Evolutionary conservation across 371 early-diverging fungal genomes (phyloP), one percentile per base, ranked within the genome.

Genomic region (Nosema muscidifuracis): DNA sequence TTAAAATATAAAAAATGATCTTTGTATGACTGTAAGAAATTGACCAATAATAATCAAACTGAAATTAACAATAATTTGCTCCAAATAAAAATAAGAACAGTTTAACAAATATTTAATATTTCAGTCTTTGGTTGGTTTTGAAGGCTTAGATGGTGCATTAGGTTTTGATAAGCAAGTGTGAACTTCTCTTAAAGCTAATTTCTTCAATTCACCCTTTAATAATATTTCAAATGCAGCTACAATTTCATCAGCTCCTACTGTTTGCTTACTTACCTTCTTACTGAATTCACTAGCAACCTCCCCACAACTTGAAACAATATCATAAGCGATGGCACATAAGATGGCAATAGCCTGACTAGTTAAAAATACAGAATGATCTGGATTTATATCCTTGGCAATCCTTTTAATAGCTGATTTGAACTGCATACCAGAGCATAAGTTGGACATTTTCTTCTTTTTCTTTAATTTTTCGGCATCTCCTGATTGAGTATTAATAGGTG

Each of bases 201-300:
- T 69, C 34, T 73, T 62, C 30, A 83, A 62, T 65, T 83, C 83
- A 20, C 83, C 83, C 40, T 60, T 74, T 13, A 77, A 57, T 42
- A 75, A 72, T 22, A 83, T 73, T 56, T 76, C 72, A 33, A 71
- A 71, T 6, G 83, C 79, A 55, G 77, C 57, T 12, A 67, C 50
- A 28, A 83, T 74, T 33, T 83, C 83, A 55, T 83, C 83, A 16
- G 75, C 78, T 51, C 80, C 80, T 20, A 83, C 71, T n/a, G 83
- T 83, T 28, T 81, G 77, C 56, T 81, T 83, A 24, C 74, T 74
- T 22, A 80, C 81, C 63, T 83, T 83, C 55, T 74, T 70, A 51
- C 80, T 77, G 13, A 83, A 69, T 26, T 75, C 80, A 28, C 47
- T 68, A 9, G 80, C 76, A 26, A 62, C 69, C 0, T 67, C 50